Percentiles rank a stretch among this genome's conserved stretches.
Evolutionary conservation across 768 basidiomycete species (phyloP).

Genomic region (Clavulina sp.): DNA sequence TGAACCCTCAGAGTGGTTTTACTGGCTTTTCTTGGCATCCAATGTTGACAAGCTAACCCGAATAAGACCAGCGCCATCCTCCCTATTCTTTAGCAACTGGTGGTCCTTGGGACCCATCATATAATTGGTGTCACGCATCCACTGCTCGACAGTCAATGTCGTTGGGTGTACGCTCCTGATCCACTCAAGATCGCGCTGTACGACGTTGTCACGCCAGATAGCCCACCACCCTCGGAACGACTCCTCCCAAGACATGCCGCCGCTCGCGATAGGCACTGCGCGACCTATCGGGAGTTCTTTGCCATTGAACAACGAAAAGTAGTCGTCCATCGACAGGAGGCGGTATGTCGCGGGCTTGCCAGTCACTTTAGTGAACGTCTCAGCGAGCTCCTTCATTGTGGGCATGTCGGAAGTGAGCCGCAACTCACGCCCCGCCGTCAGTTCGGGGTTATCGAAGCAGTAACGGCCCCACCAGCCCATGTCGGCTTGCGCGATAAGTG

Average conservation of each 20-base stretch:
- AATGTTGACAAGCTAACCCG: no score
- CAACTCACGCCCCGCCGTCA: conserved; percentile 23
- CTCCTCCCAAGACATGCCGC: conserved; percentile 18
- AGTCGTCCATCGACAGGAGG: conserved; percentile 20
- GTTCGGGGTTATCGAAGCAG: conserved; percentile 22
- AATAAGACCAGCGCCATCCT: no score
- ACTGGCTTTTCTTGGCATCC: no score
- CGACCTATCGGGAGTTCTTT: conserved; percentile 18
- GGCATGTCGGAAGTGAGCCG: conserved; percentile 24
- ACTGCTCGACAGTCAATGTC: conserved; percentile 22
- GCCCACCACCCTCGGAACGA: conserved; percentile 30
- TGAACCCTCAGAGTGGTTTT: no score
- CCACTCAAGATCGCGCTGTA: conserved; percentile 30
- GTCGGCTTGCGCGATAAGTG: conserved; percentile 25
- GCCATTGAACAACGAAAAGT: conserved; percentile 18
- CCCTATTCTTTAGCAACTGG: no score
- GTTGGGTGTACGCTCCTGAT: conserved; percentile 23
- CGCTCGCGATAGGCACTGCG: conserved; percentile 14
- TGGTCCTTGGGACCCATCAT: conserved; percentile 13
- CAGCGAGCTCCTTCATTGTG: conserved; percentile 22
- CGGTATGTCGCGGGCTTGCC: conserved; percentile 21
- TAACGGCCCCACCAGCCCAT: conserved; percentile 26
- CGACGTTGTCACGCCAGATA: conserved; percentile 26
- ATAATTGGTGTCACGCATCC: conserved; percentile 25
- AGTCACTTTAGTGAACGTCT: conserved; percentile 24